Conservation (phyloP, 2,329 filamentous ascomycete genomes). For the Calonectria leucothoes region DNA sequence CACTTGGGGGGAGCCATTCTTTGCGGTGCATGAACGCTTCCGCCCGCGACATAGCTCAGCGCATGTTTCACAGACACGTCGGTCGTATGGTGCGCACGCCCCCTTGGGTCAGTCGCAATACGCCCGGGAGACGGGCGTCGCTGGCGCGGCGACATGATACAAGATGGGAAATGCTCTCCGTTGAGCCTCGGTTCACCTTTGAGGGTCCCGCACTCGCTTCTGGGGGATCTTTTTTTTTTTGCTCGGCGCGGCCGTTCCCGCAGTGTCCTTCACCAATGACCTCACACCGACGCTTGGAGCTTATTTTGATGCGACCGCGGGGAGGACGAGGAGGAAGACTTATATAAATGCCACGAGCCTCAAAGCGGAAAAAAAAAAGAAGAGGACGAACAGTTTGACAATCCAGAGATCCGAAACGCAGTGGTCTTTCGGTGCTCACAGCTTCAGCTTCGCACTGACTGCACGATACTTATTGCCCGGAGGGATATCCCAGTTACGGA, state of each 20-base stretch:
- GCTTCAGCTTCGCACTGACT: conserved; percentile 1
- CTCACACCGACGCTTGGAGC: conserved; percentile 1
- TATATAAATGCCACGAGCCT: neutral
- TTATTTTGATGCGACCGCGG: neutral
- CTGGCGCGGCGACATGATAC: neutral
- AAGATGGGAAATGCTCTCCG: conserved; percentile 20
- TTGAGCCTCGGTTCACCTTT: conserved; percentile 18
- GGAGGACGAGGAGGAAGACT: neutral
- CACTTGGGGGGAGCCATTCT: neutral
- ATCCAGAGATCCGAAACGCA: neutral
- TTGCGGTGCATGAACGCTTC: neutral
- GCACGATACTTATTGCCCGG: neutral
- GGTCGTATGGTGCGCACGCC: neutral
- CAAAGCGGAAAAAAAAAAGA: neutral
- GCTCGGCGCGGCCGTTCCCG: conserved; percentile 1
- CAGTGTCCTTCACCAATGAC: neutral
- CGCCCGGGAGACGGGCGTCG: conserved; percentile 1
- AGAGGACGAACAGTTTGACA: neutral
- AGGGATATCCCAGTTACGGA: neutral
- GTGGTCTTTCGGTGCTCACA: neutral
- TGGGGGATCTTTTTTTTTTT: too few species aligned
- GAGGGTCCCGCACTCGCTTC: conserved; percentile 3
- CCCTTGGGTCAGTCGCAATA: neutral
- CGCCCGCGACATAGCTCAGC: neutral
- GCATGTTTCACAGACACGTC: neutral